Conservation (phyloP, 1,139 yeast genomes). For the Oligophagozyma castellii region DNA sequence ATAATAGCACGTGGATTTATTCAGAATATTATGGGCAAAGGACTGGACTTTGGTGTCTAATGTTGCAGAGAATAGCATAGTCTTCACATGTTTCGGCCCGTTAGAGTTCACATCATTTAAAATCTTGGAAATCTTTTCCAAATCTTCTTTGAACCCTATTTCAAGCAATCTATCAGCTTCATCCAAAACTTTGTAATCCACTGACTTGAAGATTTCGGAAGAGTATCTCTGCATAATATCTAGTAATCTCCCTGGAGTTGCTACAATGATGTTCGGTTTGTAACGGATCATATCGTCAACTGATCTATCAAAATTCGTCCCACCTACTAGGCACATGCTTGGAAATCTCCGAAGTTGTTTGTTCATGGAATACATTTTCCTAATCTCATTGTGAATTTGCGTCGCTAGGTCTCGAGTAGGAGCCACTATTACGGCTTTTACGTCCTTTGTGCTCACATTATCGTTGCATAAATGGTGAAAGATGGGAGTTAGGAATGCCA, state of each 20-base stretch:
- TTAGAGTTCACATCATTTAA: conserved; percentile 31
- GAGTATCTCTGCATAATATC: conserved; percentile 44
- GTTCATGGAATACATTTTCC: conserved; percentile 28
- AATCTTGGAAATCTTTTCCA: conserved; percentile 39
- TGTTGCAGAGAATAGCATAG: conserved; percentile 80
- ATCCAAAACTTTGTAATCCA: conserved; percentile 62
- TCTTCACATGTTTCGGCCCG: conserved; percentile 32
- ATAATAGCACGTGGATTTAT: conserved; percentile 44
- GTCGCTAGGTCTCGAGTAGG: conserved; percentile 90
- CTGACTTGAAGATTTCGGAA: conserved; percentile 35
- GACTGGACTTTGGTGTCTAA: conserved; percentile 51
- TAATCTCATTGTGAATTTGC: conserved; percentile 62
- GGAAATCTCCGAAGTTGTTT: conserved; percentile 24
- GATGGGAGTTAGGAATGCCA: conserved; percentile 75
- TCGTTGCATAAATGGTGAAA: conserved; percentile 40
- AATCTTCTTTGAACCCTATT: conserved; percentile 57
- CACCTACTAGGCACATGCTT: conserved; percentile 37
- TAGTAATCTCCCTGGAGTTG: conserved; percentile 80
- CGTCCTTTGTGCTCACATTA: conserved; percentile 18
- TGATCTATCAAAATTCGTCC: conserved; percentile 27
- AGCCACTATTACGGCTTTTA: conserved; percentile 56
- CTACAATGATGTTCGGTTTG: conserved; percentile 50
- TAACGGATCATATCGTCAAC: conserved; percentile 1
- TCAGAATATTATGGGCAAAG: conserved; percentile 52
- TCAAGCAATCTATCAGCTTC: conserved; percentile 81